Evolutionary conservation across 2,329 filamentous ascomycete species (phyloP), one percentile per base, ranked within the genome.

Genomic region (Zymoseptoria ardabiliae): DNA sequence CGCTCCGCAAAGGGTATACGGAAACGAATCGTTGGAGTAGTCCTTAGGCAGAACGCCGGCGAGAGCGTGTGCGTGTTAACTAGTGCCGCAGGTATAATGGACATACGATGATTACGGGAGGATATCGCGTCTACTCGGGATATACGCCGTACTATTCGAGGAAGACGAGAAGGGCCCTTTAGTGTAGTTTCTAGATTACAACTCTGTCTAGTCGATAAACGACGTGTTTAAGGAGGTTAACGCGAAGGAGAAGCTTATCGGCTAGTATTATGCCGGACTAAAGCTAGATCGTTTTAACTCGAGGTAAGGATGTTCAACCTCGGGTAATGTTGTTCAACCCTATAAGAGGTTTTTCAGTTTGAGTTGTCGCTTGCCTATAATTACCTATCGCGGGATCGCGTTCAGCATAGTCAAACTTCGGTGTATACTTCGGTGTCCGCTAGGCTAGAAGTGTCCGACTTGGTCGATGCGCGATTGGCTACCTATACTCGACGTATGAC

Each of bases 141-240:
- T 9, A 22, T 6, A 50, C 53, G 63, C 71, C 96, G 94, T 97
- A 52, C 94, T 94, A 0, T 99, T 99, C 72, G 94, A 99, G 77
- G 94, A 99, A 79, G 94, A 99, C 75, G 94, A 97, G 71, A 96
- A 96, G 78, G 92, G 99, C 74, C 93, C 93, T 2, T 95, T 92
- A 41, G 94, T 99, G 73, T 99, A 94, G 94, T 99, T 97, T 75
- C 79, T 99, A 65, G 94, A 99, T 76, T 94, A 99, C 82, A 97
- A 97, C 83, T 99, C 97, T 72, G 90, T 99, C 76, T 94, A 99
- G 78, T 90, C 88, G 69, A 99, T 99, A 94, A 96, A 94, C 79
- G 94, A 97, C 77, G 99, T 99, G 94, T 99, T 99, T 84, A 99
- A 99, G 82, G 97, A 97, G 80, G 92, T 99, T 82, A 99, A 99